A percentile compares a stretch with the other conserved stretches of the same genome.
These are phyloP conservation scores for Onygena corvina DNA, from an alignment of 2,329 filamentous ascomycete genomes.

Conservation along the genomic window DNA sequence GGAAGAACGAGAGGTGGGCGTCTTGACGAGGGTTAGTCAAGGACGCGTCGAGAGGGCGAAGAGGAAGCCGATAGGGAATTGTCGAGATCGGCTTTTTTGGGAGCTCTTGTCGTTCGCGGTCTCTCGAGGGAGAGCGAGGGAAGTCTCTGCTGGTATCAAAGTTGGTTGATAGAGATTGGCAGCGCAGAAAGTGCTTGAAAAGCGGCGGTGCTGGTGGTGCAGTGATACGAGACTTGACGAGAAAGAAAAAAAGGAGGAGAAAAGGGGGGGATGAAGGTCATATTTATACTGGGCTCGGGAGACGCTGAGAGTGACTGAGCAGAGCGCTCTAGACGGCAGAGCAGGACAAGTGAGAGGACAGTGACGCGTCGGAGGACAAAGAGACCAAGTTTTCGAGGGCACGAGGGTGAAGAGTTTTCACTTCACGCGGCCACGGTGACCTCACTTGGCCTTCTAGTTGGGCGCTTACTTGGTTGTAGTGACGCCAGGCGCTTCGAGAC, in stretches of 20 bases:
- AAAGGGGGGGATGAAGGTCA: not conserved
- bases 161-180: too few species aligned
- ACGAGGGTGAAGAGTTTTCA: not conserved
- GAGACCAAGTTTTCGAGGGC: not conserved
- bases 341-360: not conserved
- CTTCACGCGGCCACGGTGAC: not conserved
- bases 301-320: not conserved
- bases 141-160: not conserved
- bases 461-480: too few species aligned
- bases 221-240: slow-evolving; percentile 1
- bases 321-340: not conserved
- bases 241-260: not conserved
- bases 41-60: not conserved
- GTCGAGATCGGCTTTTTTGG: not conserved
- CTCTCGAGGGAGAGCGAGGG: not conserved
- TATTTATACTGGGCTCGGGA: slow-evolving; percentile 6
- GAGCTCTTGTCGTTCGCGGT: not conserved
- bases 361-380: not conserved
- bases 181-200: too few species aligned
- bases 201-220: not conserved
- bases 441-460: not conserved
- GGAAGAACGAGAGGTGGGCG: not conserved
- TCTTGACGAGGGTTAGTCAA: not conserved
- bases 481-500: not conserved
- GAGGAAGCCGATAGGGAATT: not conserved